These are phyloP conservation scores for Gossypium lobatum DNA, from an alignment of 441 rosid species.

Conservation along the genomic window DNA sequence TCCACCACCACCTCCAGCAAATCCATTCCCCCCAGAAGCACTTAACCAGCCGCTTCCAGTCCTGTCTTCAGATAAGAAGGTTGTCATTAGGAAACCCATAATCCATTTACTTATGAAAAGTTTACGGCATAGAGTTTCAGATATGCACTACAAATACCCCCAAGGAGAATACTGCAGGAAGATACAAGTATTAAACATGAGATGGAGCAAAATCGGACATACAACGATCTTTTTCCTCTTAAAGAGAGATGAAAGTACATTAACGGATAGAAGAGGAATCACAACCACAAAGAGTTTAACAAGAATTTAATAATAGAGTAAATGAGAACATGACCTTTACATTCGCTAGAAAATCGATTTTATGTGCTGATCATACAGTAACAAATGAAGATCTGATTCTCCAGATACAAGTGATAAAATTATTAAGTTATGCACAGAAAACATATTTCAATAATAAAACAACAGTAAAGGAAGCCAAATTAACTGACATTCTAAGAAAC, in stretches of 20 bases:
- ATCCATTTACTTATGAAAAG: background rate
- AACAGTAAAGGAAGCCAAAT: background rate
- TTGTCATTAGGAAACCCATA: slow-evolving; percentile 4
- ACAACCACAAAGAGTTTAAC: background rate
- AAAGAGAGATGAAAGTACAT: background rate
- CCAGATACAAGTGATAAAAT: background rate
- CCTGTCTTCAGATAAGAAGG: slow-evolving; percentile 34
- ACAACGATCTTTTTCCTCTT: background rate
- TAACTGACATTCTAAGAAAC: background rate
- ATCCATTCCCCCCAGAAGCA: slow-evolving; percentile 68
- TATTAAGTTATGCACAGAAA: background rate
- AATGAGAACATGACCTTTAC: background rate
- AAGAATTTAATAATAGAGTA: background rate
- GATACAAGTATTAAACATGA: background rate
- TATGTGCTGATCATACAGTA: background rate
- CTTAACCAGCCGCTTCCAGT: slow-evolving; percentile 51
- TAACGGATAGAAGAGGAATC: background rate
- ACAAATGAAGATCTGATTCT: background rate
- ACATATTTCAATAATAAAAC: background rate
- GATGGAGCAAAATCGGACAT: background rate
- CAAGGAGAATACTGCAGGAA: background rate
- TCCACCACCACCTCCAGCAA: slow-evolving; percentile 83
- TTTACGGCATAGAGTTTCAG: background rate
- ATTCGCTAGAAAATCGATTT: background rate
- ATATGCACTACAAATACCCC: background rate